Evolutionary conservation across 2,329 filamentous ascomycete species (phyloP).

Genomic region (Aspergillus floridensis): DNA sequence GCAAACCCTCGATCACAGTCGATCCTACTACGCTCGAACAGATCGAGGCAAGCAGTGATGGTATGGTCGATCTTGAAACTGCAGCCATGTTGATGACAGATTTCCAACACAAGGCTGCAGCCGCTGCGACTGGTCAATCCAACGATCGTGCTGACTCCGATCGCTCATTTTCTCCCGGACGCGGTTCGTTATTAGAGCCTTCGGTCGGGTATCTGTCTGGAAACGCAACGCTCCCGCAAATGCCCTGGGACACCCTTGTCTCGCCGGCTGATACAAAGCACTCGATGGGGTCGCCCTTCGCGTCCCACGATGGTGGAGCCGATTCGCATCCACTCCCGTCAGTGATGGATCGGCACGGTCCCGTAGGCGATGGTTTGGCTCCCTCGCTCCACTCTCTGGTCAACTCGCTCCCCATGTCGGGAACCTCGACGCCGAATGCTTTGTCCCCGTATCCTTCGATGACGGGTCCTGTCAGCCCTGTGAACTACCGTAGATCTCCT

Average conservation of each 20-base stretch:
- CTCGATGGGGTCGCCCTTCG: slow-evolving; percentile 64
- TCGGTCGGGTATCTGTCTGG: slow-evolving; percentile 73
- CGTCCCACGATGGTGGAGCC: slow-evolving; percentile 61
- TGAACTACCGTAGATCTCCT: slow-evolving; percentile 68
- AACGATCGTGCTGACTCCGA: slow-evolving; percentile 47
- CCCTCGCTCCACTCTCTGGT: slow-evolving; percentile 70
- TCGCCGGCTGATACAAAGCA: slow-evolving; percentile 70
- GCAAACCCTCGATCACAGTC: slow-evolving; percentile 73
- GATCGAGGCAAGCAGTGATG: slow-evolving; percentile 85
- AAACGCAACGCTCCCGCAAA: slow-evolving; percentile 77
- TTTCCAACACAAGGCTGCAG: slow-evolving; percentile 93
- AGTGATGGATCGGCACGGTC: slow-evolving; percentile 63
- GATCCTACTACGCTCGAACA: slow-evolving; percentile 87
- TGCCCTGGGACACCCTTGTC: slow-evolving; percentile 90
- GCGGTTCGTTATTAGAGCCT: slow-evolving; percentile 71
- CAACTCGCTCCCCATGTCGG: slow-evolving; percentile 67
- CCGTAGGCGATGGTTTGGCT: slow-evolving; percentile 59
- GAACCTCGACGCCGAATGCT: slow-evolving; percentile 67
- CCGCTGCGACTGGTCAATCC: slow-evolving; percentile 52
- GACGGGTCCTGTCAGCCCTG: slow-evolving; percentile 65
- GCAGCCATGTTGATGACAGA: slow-evolving; percentile 98
- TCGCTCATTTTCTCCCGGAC: slow-evolving; percentile 71
- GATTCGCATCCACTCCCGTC: slow-evolving; percentile 64
- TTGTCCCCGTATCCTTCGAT: slow-evolving; percentile 70
- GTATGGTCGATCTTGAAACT: slow-evolving; percentile 92